These are phyloP conservation scores for Blastobotrys buckinghamii DNA, from an alignment of 1,139 yeast species.

Conservation along the genomic window DNA sequence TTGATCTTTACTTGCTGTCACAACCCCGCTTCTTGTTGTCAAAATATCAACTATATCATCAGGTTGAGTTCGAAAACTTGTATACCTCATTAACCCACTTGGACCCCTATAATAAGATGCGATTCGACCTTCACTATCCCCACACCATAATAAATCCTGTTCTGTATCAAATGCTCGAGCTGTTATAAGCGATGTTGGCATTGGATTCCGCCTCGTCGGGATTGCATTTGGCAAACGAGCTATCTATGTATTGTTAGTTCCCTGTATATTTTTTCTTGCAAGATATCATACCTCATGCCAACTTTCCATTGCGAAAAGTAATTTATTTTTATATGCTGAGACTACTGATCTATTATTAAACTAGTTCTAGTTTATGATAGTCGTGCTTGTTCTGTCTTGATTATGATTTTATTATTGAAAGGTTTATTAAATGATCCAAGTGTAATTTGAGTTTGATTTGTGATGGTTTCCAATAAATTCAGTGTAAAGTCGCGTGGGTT, in stretches of 20 bases:
- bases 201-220: constrained; percentile 24
- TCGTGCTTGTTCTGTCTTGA: too few species aligned
- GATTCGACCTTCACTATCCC: constrained; percentile 54
- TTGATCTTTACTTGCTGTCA: constrained; percentile 30
- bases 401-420: too few species aligned
- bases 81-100: constrained; percentile 39
- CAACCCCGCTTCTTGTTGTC: constrained; percentile 32
- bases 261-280: neutral
- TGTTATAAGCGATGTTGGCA: constrained; percentile 27
- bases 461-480: too few species aligned
- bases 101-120: constrained; percentile 40
- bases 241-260: constrained; percentile 17
- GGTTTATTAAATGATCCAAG: too few species aligned
- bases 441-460: too few species aligned
- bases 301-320: too few species aligned
- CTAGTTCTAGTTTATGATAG: too few species aligned
- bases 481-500: too few species aligned
- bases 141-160: constrained; percentile 79
- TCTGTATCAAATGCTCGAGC: constrained; percentile 60
- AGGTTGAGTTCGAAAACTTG: constrained; percentile 34
- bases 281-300: constrained; percentile 40
- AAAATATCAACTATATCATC: constrained; percentile 31
- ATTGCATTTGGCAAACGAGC: constrained; percentile 25
- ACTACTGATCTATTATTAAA: too few species aligned
- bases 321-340: too few species aligned